phyloP scores from a whole-genome alignment of 2,329 filamentous ascomycete genomes.

The Cucurbitaria berberidis region DNA sequence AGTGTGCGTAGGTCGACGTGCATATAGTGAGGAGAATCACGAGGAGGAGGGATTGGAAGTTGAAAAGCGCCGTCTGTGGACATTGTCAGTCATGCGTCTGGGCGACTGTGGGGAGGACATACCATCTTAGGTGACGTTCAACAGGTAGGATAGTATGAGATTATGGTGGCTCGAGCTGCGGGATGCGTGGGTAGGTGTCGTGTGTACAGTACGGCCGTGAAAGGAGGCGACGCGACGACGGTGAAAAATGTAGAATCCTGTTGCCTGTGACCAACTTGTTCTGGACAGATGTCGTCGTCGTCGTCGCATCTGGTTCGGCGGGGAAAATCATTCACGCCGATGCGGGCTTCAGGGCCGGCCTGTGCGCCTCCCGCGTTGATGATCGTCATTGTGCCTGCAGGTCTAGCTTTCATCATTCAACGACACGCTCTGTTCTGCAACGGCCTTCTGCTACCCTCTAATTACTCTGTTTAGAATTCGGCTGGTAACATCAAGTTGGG shows the following conservation, averaged over 20 bases:
- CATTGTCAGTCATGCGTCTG: conserved; percentile 1
- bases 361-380: not conserved
- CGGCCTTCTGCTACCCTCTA: no score
- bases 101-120: not conserved
- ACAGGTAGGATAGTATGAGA: not conserved
- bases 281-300: conserved; percentile 9
- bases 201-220: not conserved
- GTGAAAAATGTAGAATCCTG: not conserved
- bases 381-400: conserved; percentile 2
- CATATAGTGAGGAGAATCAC: conserved; percentile 95
- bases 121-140: conserved; percentile 17
- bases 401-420: not conserved
- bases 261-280: not conserved
- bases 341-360: not conserved
- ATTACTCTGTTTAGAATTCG: no score
- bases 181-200: no score
- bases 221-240: not conserved
- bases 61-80: conserved; percentile 89
- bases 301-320: conserved; percentile 4
- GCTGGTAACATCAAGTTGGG: no score
- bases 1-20: conserved; percentile 92
- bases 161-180: not conserved
- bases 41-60: conserved; percentile 95
- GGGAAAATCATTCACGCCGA: conserved; percentile 13
- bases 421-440: not conserved